Base-by-base conservation (phyloP, 306 rosid genomes). In the Cicer pinnatifidum region DNA sequence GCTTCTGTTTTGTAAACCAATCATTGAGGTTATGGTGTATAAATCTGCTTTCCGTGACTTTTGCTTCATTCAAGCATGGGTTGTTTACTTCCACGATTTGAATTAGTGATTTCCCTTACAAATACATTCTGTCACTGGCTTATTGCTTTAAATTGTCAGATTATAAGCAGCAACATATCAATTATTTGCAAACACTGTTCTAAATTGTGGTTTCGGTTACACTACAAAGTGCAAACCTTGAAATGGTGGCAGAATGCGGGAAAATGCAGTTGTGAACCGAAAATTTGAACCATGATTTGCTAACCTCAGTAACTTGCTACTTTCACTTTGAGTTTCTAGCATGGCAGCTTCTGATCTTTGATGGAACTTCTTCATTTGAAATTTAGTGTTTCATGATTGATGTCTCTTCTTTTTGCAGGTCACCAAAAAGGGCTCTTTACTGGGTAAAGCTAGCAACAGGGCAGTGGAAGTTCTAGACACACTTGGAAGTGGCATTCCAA, bases 391-490 rank as follows among this genome's bases (percentile, higher is more conserved):
- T 51, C 50, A 8, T 43, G 37, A 40, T 56, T 66, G 71, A 73
- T 63, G 75, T 64, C 13, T 80, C n/a, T 70, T 75, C 9, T 63
- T 76, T 73, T 69, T 58, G 62, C 73, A 88, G 94, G 78, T 83
- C 48, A 79, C 12, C 3, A 88, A 84, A 54, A 82, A 83, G 84
- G 86, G 81, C 69, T 83, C 98, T 7, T 81, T 80, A 40, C 69
- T 85, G 48, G 91, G 92, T 68, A 82, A 84, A 84, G 96, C 93
- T 43, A 77, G 97, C 6, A 89, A 86, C 84, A 89, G 81, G 85
- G 91, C 96, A 3, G 91, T 88, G 39, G 97, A 85, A 37, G 96
- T 91, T 63, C 71, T 91, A 67, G 97, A 86, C 73, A 82, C 93
- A 11, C 79, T 94, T 75, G 95, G 96, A 39, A 91, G 86, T 81